Conservation (phyloP, 164 flowering plant genomes). For the Nymphaea colorata region DNA sequence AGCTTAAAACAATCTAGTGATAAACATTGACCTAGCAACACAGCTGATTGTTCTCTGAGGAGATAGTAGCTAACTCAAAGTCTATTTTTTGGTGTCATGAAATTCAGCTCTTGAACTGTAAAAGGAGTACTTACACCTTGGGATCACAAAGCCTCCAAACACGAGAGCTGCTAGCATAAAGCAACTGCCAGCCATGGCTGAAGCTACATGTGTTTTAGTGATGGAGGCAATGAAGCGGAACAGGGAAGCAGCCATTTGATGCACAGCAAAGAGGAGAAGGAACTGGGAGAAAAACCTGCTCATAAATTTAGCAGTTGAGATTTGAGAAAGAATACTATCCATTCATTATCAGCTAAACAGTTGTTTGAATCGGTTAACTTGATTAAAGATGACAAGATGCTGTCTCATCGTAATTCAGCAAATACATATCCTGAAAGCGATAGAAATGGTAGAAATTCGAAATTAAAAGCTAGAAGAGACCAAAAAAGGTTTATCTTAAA, state of each 20-base stretch:
- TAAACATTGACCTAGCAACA: too few species aligned
- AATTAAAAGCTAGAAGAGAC: not conserved
- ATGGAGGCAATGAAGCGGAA: constrained; percentile 62
- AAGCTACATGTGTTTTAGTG: constrained; percentile 33
- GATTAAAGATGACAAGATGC: not conserved
- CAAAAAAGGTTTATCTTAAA: not conserved
- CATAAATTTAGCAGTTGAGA: constrained; percentile 1
- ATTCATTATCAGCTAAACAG: not conserved
- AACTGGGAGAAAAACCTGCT: constrained; percentile 61
- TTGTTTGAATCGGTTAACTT: not conserved
- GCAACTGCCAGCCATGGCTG: constrained; percentile 33
- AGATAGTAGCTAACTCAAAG: too few species aligned
- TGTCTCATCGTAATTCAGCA: not conserved
- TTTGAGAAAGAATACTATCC: too few species aligned
- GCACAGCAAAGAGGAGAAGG: constrained; percentile 45
- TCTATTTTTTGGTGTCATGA: too few species aligned
- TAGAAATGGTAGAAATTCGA: not conserved
- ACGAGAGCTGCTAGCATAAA: constrained; percentile 20
- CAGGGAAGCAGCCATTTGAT: constrained; percentile 40
- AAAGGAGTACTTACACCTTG: constrained; percentile 25
- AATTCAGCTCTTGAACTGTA: too few species aligned
- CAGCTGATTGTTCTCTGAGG: too few species aligned
- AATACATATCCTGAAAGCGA: not conserved
- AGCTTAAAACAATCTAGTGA: too few species aligned
- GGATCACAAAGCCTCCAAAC: constrained; percentile 55